Conservation (phyloP, 2,329 filamentous ascomycete genomes). For the Diaporthe nobilis region DNA sequence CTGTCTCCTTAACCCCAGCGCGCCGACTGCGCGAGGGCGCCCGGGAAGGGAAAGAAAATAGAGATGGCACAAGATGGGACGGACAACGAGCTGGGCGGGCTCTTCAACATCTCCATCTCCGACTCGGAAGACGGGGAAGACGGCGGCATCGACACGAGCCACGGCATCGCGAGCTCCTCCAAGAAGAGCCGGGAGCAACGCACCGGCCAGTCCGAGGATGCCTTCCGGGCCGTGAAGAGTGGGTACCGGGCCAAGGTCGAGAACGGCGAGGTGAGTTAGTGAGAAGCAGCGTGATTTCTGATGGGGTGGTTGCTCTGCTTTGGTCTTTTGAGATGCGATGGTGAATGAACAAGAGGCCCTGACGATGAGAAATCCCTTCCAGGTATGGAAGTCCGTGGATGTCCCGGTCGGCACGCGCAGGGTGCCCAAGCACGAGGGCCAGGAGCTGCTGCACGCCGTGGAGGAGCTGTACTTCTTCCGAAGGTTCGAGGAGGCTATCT, state of each 20-base stretch:
- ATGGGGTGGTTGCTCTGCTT: too few species aligned
- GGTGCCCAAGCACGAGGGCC: slow-evolving; percentile 62
- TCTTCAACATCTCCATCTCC: slow-evolving; percentile 59
- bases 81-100: slow-evolving; percentile 48
- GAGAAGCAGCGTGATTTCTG: too few species aligned
- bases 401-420: slow-evolving; percentile 55
- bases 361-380: background rate
- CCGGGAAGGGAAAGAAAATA: background rate
- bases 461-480: slow-evolving; percentile 71
- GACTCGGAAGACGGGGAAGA: slow-evolving; percentile 54
- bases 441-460: slow-evolving; percentile 68
- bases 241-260: slow-evolving; percentile 65
- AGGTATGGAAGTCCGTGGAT: slow-evolving; percentile 61
- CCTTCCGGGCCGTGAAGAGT: slow-evolving; percentile 62
- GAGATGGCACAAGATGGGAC: slow-evolving; percentile 52
- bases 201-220: slow-evolving; percentile 62
- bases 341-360: background rate
- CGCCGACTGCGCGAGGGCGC: background rate
- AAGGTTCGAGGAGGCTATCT: slow-evolving; percentile 60
- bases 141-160: slow-evolving; percentile 25
- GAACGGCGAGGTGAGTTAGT: slow-evolving; percentile 64
- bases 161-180: slow-evolving; percentile 21
- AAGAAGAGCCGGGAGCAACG: slow-evolving; percentile 44
- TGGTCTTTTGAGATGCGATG: background rate
- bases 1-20: background rate